These are phyloP conservation scores for Pogostemon cablin DNA, from an alignment of 257 asterid genomes.

Conservation along the genomic window DNA sequence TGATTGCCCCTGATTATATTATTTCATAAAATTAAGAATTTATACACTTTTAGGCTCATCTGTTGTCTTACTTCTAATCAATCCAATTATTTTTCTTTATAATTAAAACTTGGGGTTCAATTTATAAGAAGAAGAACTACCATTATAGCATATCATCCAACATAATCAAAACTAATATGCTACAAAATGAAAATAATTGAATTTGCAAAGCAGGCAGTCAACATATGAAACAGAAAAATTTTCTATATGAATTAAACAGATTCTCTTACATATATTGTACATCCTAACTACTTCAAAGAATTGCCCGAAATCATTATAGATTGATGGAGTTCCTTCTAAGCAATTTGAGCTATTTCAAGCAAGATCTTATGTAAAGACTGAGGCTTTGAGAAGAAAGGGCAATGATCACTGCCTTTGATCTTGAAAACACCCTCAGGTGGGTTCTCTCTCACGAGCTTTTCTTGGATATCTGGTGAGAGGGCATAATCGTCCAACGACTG, in stretches of 20 bases:
- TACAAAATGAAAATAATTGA: slow-evolving; percentile 4
- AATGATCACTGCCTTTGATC: slow-evolving; percentile 93
- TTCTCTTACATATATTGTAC: slow-evolving; percentile 33
- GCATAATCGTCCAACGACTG: slow-evolving; percentile 89
- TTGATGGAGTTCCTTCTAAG: slow-evolving; percentile 33
- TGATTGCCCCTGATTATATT: neutral
- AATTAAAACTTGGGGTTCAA: too few species aligned
- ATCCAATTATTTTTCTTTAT: too few species aligned
- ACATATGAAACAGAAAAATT: slow-evolving; percentile 24
- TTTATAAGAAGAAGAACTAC: too few species aligned
- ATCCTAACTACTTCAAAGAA: slow-evolving; percentile 34
- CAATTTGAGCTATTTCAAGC: slow-evolving; percentile 87
- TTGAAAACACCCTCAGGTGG: slow-evolving; percentile 92
- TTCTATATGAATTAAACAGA: slow-evolving; percentile 29
- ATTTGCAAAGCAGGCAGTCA: slow-evolving; percentile 11
- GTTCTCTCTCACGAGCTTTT: slow-evolving; percentile 85
- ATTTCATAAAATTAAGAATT: too few species aligned
- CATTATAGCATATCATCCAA: too few species aligned
- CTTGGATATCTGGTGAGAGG: slow-evolving; percentile 92
- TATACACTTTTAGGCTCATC: too few species aligned
- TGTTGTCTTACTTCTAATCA: too few species aligned
- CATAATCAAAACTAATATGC: neutral
- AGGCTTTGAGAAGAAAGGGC: slow-evolving; percentile 98
- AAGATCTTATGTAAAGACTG: slow-evolving; percentile 83
- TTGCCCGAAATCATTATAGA: slow-evolving; percentile 2